Evolutionary conservation across 768 basidiomycete genomes (phyloP), one percentile per base, ranked within the genome.

Genomic region (Amanita pseudoporphyria): DNA sequence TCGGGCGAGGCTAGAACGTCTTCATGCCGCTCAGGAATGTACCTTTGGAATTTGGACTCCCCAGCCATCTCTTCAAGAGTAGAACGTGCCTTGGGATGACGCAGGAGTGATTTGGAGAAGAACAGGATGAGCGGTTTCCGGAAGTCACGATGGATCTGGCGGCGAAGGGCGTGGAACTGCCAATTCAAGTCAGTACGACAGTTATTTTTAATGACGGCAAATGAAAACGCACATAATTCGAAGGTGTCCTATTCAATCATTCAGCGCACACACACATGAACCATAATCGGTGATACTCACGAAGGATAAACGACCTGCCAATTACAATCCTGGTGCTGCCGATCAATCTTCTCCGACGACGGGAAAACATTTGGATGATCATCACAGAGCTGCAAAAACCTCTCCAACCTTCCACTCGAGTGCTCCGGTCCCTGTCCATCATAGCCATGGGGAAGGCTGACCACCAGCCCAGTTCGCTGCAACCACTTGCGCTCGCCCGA

Each of bases 401-500:
- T 79, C 68, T 99, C 95, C 38, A 98, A 76, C 48, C 96, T 77
- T 45, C 87, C 95, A 58, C 90, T 94, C 18, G 94, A 97, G 69
- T 99, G 95, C 65, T 99, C 95, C n/a, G n/a, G n/a, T n/a, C n/a
- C n/a, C n/a, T n/a, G n/a, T n/a, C n/a, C n/a, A n/a, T n/a, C n/a
- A n/a, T 92, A 99, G 30, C 95, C 96, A 63, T 97, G 96, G 6
- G 92, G 93, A 47, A 96, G 68, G 59, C 67, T 87, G 70, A 98
- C 75, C 32, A 94, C 90, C 54, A 98, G 63, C 21, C 95, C 95
- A 32, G 81, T 86, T 52, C 95, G 81, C 67, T 98, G 95, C 38
- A 97, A 62, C 95, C 95, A 99, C 65, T 99, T 99, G 55, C 93
- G 76, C 69, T 99, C 95, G 35, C 96, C 95, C 21, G 95, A 84